Evolutionary conservation across 306 rosid genomes (phyloP), one percentile per base, ranked within the genome.

Genomic region (Vigna hirtella): DNA sequence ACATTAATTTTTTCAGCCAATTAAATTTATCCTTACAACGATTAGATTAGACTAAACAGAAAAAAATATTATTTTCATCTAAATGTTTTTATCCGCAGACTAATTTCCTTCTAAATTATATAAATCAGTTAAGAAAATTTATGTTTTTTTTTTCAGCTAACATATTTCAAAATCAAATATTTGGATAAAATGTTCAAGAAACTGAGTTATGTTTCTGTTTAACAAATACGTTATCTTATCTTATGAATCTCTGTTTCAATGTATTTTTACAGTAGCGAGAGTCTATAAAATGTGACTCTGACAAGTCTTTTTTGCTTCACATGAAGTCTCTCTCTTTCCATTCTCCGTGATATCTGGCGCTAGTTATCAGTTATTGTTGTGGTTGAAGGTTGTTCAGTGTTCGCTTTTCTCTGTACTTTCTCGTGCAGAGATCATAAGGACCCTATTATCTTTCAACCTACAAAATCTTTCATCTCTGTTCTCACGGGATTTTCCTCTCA

Each of bases 401-500:
- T 74, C 16, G 22, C 82, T 66, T 71, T 48, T 55, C 61, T 70
- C 5, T 38, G 81, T 68, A 81, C 85, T 81, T 81, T 85, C 72
- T 57, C 85, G 83, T 81, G 88, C 83, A 42, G 17, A 43, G 32
- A 38, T 50, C 81, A 68, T 71, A 70, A 69, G 53, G 16, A 48
- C 20, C 72, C 74, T 64, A 20, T 50, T 49, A 34, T 15, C 73
- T 63, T 74, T 32, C 74, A 79, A 61, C 65, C 78, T 13, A 13
- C 82, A 2, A 40, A 61, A 76, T 72, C 56, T 66, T 74, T 43
- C 83, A 26, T 55, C 43, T 34, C 20, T 48, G 13, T 52, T 12
- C 48, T 84, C 87, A 84, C 85, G 85, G 36, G 87, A 84, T 72
- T 80, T 68, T 40, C 24, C 61, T 74, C 26, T 74, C 26, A 11